A percentile compares a stretch with the other conserved stretches of the same genome.
phyloP scores from a whole-genome alignment of 495 filamentous ascomycete genomes.

The Penicillium cinerascens region DNA sequence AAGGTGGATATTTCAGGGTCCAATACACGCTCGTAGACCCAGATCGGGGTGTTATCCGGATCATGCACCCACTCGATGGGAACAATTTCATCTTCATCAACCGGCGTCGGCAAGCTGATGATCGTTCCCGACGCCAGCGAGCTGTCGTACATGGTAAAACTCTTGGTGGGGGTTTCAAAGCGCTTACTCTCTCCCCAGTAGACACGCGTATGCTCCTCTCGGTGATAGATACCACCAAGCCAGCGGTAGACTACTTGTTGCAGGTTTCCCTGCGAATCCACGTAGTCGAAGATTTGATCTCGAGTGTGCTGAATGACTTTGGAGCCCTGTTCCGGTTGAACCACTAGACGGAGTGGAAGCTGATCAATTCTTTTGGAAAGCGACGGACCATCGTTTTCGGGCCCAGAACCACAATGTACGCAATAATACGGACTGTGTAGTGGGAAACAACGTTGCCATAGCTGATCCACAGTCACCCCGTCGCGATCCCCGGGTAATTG shows the following conservation, averaged over 20 bases:
- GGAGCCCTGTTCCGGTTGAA: conserved; percentile 8
- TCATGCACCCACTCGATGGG: conserved; percentile 22
- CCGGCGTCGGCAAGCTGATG: conserved; percentile 19
- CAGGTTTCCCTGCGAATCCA: conserved; percentile 6
- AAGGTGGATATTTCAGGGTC: conserved; percentile 13
- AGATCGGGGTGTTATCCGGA: conserved; percentile 16
- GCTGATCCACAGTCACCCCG: background rate
- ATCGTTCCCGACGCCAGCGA: conserved; percentile 20
- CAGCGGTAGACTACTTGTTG: conserved; percentile 34
- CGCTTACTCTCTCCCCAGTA: conserved; percentile 33
- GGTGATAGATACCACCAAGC: conserved; percentile 43
- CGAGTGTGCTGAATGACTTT: conserved; percentile 27
- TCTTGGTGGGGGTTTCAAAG: conserved; percentile 18
- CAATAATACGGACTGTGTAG: conserved; percentile 2
- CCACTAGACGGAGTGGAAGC: conserved; percentile 32
- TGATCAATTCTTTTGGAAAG: conserved; percentile 6
- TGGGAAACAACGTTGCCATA: background rate
- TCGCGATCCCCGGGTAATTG: background rate
- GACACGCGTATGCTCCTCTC: conserved; percentile 24
- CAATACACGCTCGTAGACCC: conserved; percentile 38
- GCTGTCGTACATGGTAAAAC: conserved; percentile 32
- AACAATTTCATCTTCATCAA: conserved; percentile 16
- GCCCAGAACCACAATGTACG: background rate
- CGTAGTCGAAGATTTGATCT: conserved; percentile 25
- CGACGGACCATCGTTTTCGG: background rate